Conservation (phyloP, 176 grass and related monocot genomes). For the Thalia dealbata region DNA sequence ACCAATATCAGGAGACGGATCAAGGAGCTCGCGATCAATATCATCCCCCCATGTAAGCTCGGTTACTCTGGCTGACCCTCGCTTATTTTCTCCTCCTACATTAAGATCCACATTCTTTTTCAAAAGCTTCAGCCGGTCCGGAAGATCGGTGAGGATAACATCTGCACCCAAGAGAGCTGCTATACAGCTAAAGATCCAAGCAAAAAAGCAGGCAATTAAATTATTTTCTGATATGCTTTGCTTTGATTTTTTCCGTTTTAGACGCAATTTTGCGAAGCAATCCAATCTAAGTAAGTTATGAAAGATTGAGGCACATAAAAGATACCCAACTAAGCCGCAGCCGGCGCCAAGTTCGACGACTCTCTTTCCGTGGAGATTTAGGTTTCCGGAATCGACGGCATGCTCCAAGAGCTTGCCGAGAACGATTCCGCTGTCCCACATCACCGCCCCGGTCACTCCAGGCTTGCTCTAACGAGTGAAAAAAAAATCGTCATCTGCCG, state of each 20-base stretch:
- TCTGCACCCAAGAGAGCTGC: constrained; percentile 53
- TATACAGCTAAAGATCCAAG: constrained; percentile 24
- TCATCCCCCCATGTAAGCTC: constrained; percentile 71
- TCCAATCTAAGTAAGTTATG: neutral
- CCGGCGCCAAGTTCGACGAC: constrained; percentile 70
- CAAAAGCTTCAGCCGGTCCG: constrained; percentile 71
- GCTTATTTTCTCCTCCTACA: constrained; percentile 9
- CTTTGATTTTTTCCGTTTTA: neutral
- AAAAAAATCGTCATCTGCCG: neutral
- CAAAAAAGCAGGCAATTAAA: neutral
- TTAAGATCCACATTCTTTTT: constrained; percentile 59
- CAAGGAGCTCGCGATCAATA: constrained; percentile 30
- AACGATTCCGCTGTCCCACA: constrained; percentile 88
- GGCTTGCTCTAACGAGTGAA: constrained; percentile 24
- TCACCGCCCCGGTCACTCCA: constrained; percentile 67
- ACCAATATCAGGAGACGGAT: constrained; percentile 48
- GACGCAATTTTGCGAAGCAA: neutral
- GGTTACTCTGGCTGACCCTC: constrained; percentile 31
- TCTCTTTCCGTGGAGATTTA: constrained; percentile 27
- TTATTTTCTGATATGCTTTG: neutral
- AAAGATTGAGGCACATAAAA: neutral
- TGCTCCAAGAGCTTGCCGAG: constrained; percentile 92
- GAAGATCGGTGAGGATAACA: constrained; percentile 61
- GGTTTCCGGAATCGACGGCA: constrained; percentile 35
- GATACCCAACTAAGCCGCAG: constrained; percentile 57